Base-by-base conservation (phyloP, 352 stramenopile species). In the Stephanocyclus meneghinianus region DNA sequence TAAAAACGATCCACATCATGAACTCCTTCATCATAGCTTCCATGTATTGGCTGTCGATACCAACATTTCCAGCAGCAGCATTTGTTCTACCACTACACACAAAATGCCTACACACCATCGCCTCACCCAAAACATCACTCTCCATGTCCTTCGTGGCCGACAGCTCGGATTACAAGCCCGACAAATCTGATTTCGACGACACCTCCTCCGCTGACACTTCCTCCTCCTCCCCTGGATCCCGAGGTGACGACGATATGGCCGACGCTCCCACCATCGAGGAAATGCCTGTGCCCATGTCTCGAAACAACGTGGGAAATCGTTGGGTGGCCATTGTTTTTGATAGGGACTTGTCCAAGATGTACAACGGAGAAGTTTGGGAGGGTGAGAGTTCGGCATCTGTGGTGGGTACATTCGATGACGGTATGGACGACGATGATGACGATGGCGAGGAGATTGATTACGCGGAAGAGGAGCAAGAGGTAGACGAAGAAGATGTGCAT, bases 281-380 rank as follows among this genome's bases (percentile, higher is more conserved):
- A 51, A 77, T 81, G 60, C 82, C 88, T 10, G 80, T 92, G 2
- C 86, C 88, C 29, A 87, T 83, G 72, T 89, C 78, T 13, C 84
- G 89, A 21, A 86, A 86, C 44, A 91, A 93, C 79, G 76, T 85
- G n/a, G 88, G 88, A 21, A 92, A 88, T 80, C 83, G 88, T 45
- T 93, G 91, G 74, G 45, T 93, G 0, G 80, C 83, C 1, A 21
- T 93, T 16, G 70, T 90, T 2, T 88, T 83, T 59, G 88, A 93
- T 84, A 71, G 74, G 11, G 50, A 76, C n/a, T 66, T 91, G 4
- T 71, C 40, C 56, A 45, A 55, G 9, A 50, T 47, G n/a, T 68
- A 69, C 35, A 40, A 67, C 56, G 61, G 71, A 10, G 62, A 74
- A 44, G 35, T 61, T 51, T 68, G 37, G 45, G 32, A 69, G 16